phyloP scores from a whole-genome alignment of 129 eudicot genomes.

The Cynara cardunculus region DNA sequence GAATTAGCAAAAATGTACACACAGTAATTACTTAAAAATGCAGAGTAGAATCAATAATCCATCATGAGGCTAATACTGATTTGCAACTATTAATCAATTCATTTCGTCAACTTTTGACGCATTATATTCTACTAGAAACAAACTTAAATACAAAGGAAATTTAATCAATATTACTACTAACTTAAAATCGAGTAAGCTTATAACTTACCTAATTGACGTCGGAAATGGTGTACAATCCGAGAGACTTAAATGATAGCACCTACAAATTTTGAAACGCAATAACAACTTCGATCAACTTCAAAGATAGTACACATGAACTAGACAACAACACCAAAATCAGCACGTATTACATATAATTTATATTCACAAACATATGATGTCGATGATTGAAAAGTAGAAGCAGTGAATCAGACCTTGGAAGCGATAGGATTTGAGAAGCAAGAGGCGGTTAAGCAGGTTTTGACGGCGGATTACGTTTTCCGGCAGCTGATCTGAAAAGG shows the following conservation, averaged over 20 bases:
- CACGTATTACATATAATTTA: neutral
- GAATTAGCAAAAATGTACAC: neutral
- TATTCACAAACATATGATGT: neutral
- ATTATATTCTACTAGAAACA: neutral
- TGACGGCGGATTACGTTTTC: neutral
- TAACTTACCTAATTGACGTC: slow-evolving; percentile 14
- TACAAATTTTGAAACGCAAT: neutral
- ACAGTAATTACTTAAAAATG: neutral
- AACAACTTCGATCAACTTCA: neutral
- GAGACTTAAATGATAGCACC: slow-evolving; percentile 3
- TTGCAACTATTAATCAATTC: neutral
- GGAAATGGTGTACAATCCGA: neutral
- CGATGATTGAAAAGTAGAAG: neutral
- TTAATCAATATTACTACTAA: neutral
- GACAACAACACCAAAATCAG: neutral
- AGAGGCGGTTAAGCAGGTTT: slow-evolving; percentile 12
- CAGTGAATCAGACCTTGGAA: slow-evolving; percentile 9
- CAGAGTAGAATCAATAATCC: neutral
- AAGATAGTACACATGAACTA: neutral
- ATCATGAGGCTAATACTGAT: neutral
- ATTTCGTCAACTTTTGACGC: neutral
- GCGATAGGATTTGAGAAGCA: neutral
- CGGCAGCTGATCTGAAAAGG: slow-evolving; percentile 1
- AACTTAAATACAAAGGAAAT: neutral
- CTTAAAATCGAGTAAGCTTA: neutral